phyloP scores from a whole-genome alignment of 225 moss, liverwort and hornwort species.

The Marchantia paleacea region DNA sequence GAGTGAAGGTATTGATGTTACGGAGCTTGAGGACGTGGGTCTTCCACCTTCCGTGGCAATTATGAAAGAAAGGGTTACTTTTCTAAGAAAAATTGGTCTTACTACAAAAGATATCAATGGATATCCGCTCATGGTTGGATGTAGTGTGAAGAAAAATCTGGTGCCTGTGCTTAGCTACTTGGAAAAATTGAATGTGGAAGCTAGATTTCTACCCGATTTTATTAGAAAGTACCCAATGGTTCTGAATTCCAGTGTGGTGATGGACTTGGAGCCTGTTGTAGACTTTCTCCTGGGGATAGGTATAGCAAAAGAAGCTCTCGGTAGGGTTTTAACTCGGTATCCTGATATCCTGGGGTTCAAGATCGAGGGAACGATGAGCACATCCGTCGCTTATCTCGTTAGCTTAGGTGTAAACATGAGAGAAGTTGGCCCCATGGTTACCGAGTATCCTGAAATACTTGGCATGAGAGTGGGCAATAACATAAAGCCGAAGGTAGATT shows the following conservation, averaged over 20 bases:
- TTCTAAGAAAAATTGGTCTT: slow-evolving; percentile 72
- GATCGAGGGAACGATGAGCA: slow-evolving; percentile 99
- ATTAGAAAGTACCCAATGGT: slow-evolving; percentile 91
- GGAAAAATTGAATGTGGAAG: slow-evolving; percentile 66
- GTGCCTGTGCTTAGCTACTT: slow-evolving; percentile 91
- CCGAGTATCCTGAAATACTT: slow-evolving; percentile 91
- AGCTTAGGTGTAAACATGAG: slow-evolving; percentile 88
- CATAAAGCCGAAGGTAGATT: slow-evolving; percentile 83
- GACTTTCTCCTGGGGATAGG: slow-evolving; percentile 79
- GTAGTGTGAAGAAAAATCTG: slow-evolving; percentile 92
- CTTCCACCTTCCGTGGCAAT: slow-evolving; percentile 66
- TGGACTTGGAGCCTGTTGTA: slow-evolving; percentile 83
- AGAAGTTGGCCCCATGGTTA: slow-evolving; percentile 77
- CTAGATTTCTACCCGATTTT: slow-evolving; percentile 56
- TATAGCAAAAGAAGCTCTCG: slow-evolving; percentile 69
- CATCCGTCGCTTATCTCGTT: slow-evolving; percentile 84
- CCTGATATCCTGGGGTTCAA: slow-evolving; percentile 82
- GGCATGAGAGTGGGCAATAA: slow-evolving; percentile 97
- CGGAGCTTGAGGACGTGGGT: slow-evolving; percentile 55
- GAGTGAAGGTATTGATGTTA: slow-evolving; percentile 54
- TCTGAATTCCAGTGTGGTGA: slow-evolving; percentile 79
- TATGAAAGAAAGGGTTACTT: slow-evolving; percentile 70
- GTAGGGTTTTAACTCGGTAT: slow-evolving; percentile 78
- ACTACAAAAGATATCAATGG: slow-evolving; percentile 71
- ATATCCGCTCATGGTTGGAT: slow-evolving; percentile 93